These are phyloP conservation scores for Neofusicoccum parvum DNA, from an alignment of 2,329 filamentous ascomycete species.

Conservation along the genomic window DNA sequence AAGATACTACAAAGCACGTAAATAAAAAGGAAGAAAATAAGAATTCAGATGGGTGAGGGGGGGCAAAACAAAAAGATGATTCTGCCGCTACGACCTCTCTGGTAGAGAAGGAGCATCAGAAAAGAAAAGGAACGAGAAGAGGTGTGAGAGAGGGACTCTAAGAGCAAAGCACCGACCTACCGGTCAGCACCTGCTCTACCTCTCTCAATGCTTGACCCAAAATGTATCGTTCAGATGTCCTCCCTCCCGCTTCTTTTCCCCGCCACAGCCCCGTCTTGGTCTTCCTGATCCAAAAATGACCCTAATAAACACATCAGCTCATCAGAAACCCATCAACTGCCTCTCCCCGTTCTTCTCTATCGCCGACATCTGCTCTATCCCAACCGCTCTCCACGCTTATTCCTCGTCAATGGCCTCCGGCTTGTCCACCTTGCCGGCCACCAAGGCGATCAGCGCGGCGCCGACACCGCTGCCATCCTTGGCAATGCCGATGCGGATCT, in stretches of 20 bases:
- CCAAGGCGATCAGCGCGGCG: slow-evolving; percentile 89
- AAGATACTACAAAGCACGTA: slow-evolving; percentile 2
- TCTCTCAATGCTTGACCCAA: neutral
- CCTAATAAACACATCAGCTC: slow-evolving; percentile 15
- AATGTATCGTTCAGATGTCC: neutral
- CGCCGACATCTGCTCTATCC: neutral
- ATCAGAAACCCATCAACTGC: neutral
- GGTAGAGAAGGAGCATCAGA: neutral
- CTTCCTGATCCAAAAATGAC: neutral
- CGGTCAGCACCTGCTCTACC: no score
- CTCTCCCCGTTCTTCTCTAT: neutral
- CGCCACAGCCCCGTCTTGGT: neutral
- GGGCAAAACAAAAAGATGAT: neutral
- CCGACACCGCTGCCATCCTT: slow-evolving; percentile 97
- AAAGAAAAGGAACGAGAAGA: neutral
- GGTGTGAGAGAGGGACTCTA: neutral
- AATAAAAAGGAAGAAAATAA: neutral
- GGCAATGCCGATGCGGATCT: slow-evolving; percentile 90
- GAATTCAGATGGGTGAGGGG: neutral
- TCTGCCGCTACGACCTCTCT: neutral
- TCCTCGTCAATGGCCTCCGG: slow-evolving; percentile 11
- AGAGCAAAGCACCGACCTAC: no score
- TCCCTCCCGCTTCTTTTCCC: neutral
- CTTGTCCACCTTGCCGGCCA: slow-evolving; percentile 63
- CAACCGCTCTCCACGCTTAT: neutral